Conservation (phyloP, 192 early-diverging fungal genomes). For the Podila epicladia region DNA sequence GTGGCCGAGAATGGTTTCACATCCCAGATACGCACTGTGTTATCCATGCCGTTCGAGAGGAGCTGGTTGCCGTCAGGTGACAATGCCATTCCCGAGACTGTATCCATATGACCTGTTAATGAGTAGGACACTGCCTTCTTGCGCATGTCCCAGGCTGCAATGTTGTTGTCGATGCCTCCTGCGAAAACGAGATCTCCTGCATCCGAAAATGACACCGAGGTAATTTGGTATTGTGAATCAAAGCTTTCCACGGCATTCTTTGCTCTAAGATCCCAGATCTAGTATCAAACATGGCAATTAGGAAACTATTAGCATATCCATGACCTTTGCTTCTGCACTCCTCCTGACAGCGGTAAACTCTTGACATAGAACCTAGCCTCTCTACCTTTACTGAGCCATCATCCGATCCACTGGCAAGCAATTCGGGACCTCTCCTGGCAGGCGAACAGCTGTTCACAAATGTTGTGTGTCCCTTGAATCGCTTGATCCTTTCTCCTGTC, state of each 20-base stretch:
- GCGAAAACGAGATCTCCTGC: slow-evolving; percentile 84
- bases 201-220: slow-evolving; percentile 76
- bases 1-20: slow-evolving; percentile 84
- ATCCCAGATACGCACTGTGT: slow-evolving; percentile 96
- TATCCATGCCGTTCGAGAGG: slow-evolving; percentile 92
- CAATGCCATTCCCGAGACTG: slow-evolving; percentile 85
- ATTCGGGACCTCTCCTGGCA: slow-evolving; percentile 74
- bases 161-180: slow-evolving; percentile 91
- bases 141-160: slow-evolving; percentile 92
- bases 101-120: slow-evolving; percentile 88
- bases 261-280: slow-evolving; percentile 78
- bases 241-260: slow-evolving; percentile 69
- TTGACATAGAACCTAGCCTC: slow-evolving; percentile 22
- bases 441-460: slow-evolving; percentile 87
- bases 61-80: slow-evolving; percentile 88
- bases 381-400: slow-evolving; percentile 80
- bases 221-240: slow-evolving; percentile 74
- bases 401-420: slow-evolving; percentile 86
- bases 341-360: neutral
- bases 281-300: neutral
- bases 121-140: slow-evolving; percentile 70
- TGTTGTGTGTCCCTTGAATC: slow-evolving; percentile 80
- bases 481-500: slow-evolving; percentile 85
- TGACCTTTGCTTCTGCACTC: neutral
- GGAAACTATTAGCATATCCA: no score